Base-by-base conservation (phyloP, 345 rosid genomes). In the Eucalyptus decipiens region DNA sequence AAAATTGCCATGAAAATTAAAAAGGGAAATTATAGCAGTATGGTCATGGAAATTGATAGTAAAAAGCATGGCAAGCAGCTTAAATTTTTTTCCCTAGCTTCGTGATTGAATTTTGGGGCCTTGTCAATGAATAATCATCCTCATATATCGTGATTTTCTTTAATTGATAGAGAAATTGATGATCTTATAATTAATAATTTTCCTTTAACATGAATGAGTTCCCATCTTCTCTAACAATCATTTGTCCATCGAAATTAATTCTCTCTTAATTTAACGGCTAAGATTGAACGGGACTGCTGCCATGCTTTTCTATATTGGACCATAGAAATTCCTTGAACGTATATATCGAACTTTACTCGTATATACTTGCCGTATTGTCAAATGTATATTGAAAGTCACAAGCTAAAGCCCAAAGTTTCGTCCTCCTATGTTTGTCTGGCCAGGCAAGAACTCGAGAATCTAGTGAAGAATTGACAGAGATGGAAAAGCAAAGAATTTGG, bases 111-210 rank as follows among this genome's bases (percentile, higher is more conserved):
- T 10, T 72, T 69, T 32, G 80, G 6, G 23, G 7, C 42, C 80
- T 9, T 17, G 8, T 11, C 67, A 60, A 60, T 5, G 67, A 60
- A 69, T 69, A 32, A 69, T 32, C 11, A 69, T 69, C 23, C 42
- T 32, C 23, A 4, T 17, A 69, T 17, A 9, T 8, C 1, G 4
- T 16, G 21, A 32, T 67, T 67, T 67, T 32, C 40, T 67, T 17
- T 17, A 8, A 69, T 69, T 7, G 0, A 69, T 69, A 49, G 24
- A 1, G 0, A 19, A 1, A 72, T 72, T 9, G 2, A 34, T 9
- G 42, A 34, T 72, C 14, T 9, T 72, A 34, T 37, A 34, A 10
- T 34, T 18, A 2, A 19, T 9, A 9, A 34, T 34, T 72, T 34
- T 72, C 26, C 26, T 72, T 72, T 18, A 34, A 18, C 26, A 0